Evolutionary conservation across 1,139 yeast species (phyloP), one percentile per base, ranked within the genome.

Genomic region (Candida smagusa): DNA sequence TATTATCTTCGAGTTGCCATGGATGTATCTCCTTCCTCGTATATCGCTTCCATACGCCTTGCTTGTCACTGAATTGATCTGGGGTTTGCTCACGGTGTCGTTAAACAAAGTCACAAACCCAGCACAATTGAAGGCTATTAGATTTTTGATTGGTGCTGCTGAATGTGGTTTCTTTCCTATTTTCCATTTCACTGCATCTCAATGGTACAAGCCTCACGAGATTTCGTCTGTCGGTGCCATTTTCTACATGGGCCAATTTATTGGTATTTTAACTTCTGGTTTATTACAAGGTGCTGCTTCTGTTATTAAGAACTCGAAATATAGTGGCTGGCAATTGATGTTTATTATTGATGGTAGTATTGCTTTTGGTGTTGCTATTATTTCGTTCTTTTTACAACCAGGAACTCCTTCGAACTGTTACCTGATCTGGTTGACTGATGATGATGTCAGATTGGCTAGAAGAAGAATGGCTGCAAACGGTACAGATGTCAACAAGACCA

Each of bases 261-360:
- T 61, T 24, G 67, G 67, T 2, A 46, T 59, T 6, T 47, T 60
- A 38, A 56, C 62, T 7, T 49, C 61, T n/a, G 64, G 63, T 3
- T 46, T 58, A 23, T 45, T 61, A 22, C 61, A 59, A 32, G 54
- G 58, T 11, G 58, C 63, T 16, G 58, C 57, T 3, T 45, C 47
- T 34, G 47, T 49, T 6, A 46, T 43, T 12, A 40, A 45, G 24
- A 50, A 52, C 7, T 24, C 24, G 2, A 26, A 28, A 11, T 44
- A 59, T 28, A 45, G 48, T 13, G 63, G 63, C 7, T 61, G 66
- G 66, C 57, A 55, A 40, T 59, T 58, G 57, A 53, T 59, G 50
- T 61, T 60, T 39, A 54, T 61, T 12, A 52, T 61, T 16, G 64
- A 61, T 41, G 62, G 63, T 9, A 25, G 51, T 6, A 48, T 58